Conservation (phyloP, 73 alveolate species). For the Stentor coeruleus region DNA sequence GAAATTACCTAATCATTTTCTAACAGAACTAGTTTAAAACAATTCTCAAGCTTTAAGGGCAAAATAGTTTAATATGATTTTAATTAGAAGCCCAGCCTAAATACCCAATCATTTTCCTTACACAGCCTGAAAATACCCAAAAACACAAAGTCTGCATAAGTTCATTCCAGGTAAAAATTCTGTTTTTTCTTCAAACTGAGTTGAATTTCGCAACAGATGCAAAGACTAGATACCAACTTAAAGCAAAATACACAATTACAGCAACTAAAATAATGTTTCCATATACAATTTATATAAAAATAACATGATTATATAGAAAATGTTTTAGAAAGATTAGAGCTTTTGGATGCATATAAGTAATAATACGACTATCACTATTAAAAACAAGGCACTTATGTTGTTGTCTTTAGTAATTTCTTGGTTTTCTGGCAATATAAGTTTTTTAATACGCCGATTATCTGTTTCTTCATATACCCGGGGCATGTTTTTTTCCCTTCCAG, state of each 20-base stretch:
- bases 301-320: too few relatives aligned
- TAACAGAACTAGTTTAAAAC: background rate
- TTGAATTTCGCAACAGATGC: background rate
- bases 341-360: too few relatives aligned
- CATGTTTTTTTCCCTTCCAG: too few relatives aligned
- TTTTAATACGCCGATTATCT: too few relatives aligned
- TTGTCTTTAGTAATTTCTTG: too few relatives aligned
- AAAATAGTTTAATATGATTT: background rate
- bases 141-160: background rate
- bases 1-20: background rate
- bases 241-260: background rate
- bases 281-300: background rate
- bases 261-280: background rate
- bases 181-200: background rate
- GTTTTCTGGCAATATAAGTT: too few relatives aligned
- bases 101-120: background rate
- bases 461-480: too few relatives aligned
- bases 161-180: slow-evolving; percentile 5
- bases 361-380: too few relatives aligned
- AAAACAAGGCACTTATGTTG: too few relatives aligned
- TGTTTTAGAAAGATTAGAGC: too few relatives aligned
- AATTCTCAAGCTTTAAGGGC: background rate
- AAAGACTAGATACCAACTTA: background rate
- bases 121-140: background rate
- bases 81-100: background rate